Evolutionary conservation across 1,284 basidiomycete genomes (phyloP), one percentile per base, ranked within the genome.

Genomic region (Ceraceosorus guamensis): DNA sequence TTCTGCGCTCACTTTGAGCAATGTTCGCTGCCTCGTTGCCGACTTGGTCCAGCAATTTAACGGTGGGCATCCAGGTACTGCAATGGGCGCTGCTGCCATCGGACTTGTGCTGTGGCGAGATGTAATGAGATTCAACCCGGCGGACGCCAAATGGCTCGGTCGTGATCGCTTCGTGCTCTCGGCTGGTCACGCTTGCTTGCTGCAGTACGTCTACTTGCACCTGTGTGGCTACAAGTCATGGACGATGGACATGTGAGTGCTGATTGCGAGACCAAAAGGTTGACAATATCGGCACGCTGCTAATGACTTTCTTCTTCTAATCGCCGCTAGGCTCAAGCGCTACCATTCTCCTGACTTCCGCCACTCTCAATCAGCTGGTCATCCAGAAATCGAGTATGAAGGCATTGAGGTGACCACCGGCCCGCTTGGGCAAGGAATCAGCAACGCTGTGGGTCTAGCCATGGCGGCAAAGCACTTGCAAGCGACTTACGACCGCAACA

Each of bases 351-450:
- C 95, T 57, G 87, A 85, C 76, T 91, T 89, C 60, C 65, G 63
- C 55, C 71, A 68, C 4, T 56, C 55, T 41, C 76, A 75, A 53
- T 71, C 75, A 34, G 68, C 72, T 30, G 91, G 91, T 71, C 91
- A 95, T 80, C 91, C 91, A 37, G 91, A 96, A 78, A 80, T 83
- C 56, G 83, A 84, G 59, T 87, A 91, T 77, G 91, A 90, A 16
- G 91, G 91, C 70, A 84, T 96, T 63, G 91, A 96, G 79, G 90
- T 95, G 63, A 95, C 91, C 69, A 95, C 91, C 57, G 91, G 91
- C 62, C 91, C 91, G 61, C 85, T 96, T 35, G 91, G 91, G 50
- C 91, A 96, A 79, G 90, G 89, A 47, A 10, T 43, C n/a, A n/a
- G 10, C 39, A 43, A n/a, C 39, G 39, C 39, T 10, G 39, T n/a